These are phyloP conservation scores for Nemania sp. DNA, from an alignment of 2,329 filamentous ascomycete species.

Conservation along the genomic window DNA sequence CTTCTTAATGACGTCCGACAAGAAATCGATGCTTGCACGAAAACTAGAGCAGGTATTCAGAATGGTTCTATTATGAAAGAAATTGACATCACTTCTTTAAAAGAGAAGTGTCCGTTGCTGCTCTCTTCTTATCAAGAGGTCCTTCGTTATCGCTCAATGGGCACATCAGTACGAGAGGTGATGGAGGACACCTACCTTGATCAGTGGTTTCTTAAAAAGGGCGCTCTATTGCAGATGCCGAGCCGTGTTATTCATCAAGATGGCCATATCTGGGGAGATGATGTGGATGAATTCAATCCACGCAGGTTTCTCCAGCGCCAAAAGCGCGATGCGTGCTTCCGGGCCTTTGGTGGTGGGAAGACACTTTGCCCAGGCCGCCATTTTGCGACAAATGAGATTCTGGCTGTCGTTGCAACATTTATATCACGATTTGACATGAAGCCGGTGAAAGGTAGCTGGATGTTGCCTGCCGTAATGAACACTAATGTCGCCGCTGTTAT, in stretches of 20 bases:
- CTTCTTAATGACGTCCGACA: conserved; percentile 40
- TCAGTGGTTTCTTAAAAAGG: conserved; percentile 36
- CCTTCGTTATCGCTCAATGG: conserved; percentile 44
- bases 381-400: conserved; percentile 37
- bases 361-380: conserved; percentile 36
- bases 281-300: conserved; percentile 30
- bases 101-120: conserved; percentile 43
- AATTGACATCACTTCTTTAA: conserved; percentile 39
- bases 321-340: conserved; percentile 33
- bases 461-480: conserved; percentile 31
- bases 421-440: conserved; percentile 36
- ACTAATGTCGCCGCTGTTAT: conserved; percentile 37
- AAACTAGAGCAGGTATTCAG: conserved; percentile 16
- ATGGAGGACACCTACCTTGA: conserved; percentile 37
- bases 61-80: conserved; percentile 21
- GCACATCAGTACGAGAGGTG: conserved; percentile 39
- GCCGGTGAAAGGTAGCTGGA: conserved; percentile 29
- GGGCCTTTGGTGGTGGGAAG: conserved; percentile 35
- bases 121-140: conserved; percentile 47
- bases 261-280: conserved; percentile 28
- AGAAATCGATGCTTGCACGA: conserved; percentile 32
- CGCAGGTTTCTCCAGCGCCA: conserved; percentile 33
- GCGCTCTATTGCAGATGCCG: conserved; percentile 36
- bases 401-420: conserved; percentile 33
- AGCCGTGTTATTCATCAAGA: conserved; percentile 35